These are phyloP conservation scores for Rubroshorea leprosula DNA, from an alignment of 345 rosid species.

Conservation along the genomic window DNA sequence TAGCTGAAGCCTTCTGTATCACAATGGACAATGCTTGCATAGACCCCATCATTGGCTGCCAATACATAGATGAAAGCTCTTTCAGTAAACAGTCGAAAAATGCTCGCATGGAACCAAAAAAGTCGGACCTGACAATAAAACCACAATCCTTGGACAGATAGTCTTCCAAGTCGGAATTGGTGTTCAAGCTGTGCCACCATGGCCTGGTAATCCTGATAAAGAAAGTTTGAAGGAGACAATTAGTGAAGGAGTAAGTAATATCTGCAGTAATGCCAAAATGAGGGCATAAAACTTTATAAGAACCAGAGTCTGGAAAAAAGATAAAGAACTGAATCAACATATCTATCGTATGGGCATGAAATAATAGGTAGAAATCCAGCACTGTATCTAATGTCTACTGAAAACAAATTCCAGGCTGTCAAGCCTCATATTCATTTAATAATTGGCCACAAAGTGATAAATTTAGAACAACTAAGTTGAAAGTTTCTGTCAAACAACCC, in stretches of 20 bases:
- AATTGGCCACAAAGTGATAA: not conserved
- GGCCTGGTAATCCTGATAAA: conserved; percentile 76
- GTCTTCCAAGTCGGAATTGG: conserved; percentile 93
- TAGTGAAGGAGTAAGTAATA: not conserved
- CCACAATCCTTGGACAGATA: conserved; percentile 96
- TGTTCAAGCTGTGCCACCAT: conserved; percentile 98
- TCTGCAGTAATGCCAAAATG: not conserved
- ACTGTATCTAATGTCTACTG: not conserved
- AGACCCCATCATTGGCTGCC: conserved; percentile 86
- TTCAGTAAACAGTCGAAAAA: conserved; percentile 12
- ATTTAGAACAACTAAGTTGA: not conserved
- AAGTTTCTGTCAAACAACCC: not conserved
- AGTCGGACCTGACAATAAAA: conserved; percentile 90
- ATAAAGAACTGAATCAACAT: not conserved
- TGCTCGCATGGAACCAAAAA: conserved; percentile 3
- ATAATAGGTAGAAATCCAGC: not conserved
- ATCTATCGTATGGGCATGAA: not conserved
- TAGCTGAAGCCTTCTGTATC: conserved; percentile 67
- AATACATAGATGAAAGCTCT: conserved; percentile 19
- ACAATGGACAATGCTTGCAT: conserved; percentile 85
- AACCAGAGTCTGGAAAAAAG: not conserved
- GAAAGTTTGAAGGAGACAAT: conserved; percentile 10
- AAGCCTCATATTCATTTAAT: not conserved
- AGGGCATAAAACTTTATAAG: not conserved
- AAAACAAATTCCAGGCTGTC: not conserved